Evolutionary conservation across 805 yeast species (phyloP).

Genomic region (Saturnispora zaruensis): DNA sequence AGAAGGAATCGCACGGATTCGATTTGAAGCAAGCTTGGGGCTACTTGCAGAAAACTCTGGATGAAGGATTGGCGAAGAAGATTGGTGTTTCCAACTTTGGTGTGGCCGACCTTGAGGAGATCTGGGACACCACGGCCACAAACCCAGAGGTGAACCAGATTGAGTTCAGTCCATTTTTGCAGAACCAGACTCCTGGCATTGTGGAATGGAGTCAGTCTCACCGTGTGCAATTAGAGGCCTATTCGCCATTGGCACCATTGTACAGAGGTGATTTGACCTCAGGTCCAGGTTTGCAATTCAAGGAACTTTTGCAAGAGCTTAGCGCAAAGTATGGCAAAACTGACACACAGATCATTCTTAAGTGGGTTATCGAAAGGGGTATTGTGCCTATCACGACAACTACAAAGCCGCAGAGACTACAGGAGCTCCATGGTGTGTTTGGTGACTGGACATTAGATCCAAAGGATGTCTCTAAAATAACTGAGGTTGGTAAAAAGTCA

Average conservation of each 20-base stretch:
- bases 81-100: slow-evolving; percentile 75
- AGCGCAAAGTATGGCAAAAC: slow-evolving; percentile 32
- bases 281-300: slow-evolving; percentile 30
- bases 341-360: slow-evolving; percentile 34
- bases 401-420: slow-evolving; percentile 32
- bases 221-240: slow-evolving; percentile 51
- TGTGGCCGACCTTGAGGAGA: slow-evolving; percentile 36
- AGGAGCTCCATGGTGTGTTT: slow-evolving; percentile 29
- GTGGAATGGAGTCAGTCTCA: slow-evolving; percentile 42
- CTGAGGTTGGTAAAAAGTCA: slow-evolving; percentile 20
- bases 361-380: slow-evolving; percentile 36
- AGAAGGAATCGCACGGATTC: slow-evolving; percentile 36
- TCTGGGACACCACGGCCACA: slow-evolving; percentile 34
- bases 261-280: slow-evolving; percentile 35
- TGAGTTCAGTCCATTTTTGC: slow-evolving; percentile 60
- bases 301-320: slow-evolving; percentile 26
- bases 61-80: slow-evolving; percentile 47
- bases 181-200: slow-evolving; percentile 52
- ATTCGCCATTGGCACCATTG: slow-evolving; percentile 59
- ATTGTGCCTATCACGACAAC: slow-evolving; percentile 42
- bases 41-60: slow-evolving; percentile 41
- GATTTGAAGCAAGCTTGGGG: slow-evolving; percentile 49
- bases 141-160: slow-evolving; percentile 59
- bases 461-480: slow-evolving; percentile 25
- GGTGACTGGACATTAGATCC: slow-evolving; percentile 27